Conservation (phyloP, 192 early-diverging fungal genomes). For the Coemansia sp. region DNA sequence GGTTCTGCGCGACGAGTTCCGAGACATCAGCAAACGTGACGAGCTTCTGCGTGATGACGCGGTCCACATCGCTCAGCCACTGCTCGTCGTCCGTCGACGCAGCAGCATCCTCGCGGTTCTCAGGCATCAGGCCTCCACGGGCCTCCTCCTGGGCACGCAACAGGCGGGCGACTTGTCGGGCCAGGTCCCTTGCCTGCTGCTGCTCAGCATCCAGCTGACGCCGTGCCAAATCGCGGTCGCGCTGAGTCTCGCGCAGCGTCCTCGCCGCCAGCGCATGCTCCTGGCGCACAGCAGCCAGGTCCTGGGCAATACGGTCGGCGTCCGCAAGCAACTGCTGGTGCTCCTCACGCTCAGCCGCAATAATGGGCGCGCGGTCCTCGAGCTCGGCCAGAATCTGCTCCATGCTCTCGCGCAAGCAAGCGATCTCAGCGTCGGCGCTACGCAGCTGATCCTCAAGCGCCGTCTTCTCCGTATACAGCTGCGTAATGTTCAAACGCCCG, state of each 20-base stretch:
- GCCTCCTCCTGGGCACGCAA: slow-evolving; percentile 59
- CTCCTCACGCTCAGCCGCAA: slow-evolving; percentile 62
- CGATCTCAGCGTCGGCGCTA: slow-evolving; percentile 54
- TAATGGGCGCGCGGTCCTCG: slow-evolving; percentile 61
- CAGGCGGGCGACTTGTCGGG: slow-evolving; percentile 59
- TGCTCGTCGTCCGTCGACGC: slow-evolving; percentile 27
- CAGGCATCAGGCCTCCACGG: slow-evolving; percentile 51
- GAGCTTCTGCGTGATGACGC: slow-evolving; percentile 59
- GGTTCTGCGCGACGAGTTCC: slow-evolving; percentile 65
- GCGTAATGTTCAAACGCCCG: slow-evolving; percentile 61
- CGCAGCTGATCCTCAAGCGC: slow-evolving; percentile 57
- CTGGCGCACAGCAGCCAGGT: slow-evolving; percentile 46
- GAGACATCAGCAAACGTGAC: slow-evolving; percentile 58
- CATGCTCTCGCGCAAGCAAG: slow-evolving; percentile 58
- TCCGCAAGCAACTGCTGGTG: slow-evolving; percentile 56
- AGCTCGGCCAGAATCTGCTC: slow-evolving; percentile 62
- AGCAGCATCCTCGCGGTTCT: slow-evolving; percentile 11
- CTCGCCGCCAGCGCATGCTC: slow-evolving; percentile 35
- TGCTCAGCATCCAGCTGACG: slow-evolving; percentile 47
- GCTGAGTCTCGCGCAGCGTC: slow-evolving; percentile 33
- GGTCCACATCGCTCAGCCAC: slow-evolving; percentile 52
- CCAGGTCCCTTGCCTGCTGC: slow-evolving; percentile 61
- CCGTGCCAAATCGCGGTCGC: slow-evolving; percentile 53
- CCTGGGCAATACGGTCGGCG: slow-evolving; percentile 56
- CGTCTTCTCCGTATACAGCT: slow-evolving; percentile 64